Percentiles rank a stretch among this genome's conserved stretches.
phyloP scores from a whole-genome alignment of 768 basidiomycete species.

The Boletus huronensis region DNA sequence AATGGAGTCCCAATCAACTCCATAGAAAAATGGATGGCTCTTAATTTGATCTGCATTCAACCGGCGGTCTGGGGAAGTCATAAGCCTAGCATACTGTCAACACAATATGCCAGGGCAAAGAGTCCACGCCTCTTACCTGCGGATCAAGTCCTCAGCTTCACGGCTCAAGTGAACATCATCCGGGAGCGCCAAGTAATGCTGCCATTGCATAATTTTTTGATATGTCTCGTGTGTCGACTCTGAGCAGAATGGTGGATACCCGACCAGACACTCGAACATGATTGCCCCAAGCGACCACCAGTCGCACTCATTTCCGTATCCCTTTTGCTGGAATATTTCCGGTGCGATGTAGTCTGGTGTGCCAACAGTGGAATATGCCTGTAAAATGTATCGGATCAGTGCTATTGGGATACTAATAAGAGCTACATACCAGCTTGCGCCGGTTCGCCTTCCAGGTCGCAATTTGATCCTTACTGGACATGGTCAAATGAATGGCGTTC shows the following conservation, averaged over 20 bases:
- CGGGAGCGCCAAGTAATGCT: slow-evolving; percentile 79
- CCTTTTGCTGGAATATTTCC: slow-evolving; percentile 93
- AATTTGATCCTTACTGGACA: slow-evolving; percentile 89
- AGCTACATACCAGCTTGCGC: slow-evolving; percentile 76
- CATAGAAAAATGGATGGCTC: slow-evolving; percentile 89
- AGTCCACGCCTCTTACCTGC: slow-evolving; percentile 47
- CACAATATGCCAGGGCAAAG: not conserved
- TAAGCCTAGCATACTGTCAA: slow-evolving; percentile 48
- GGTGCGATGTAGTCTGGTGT: slow-evolving; percentile 97
- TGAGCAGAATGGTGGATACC: slow-evolving; percentile 95
- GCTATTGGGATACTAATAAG: not conserved
- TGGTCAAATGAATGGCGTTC: slow-evolving; percentile 94
- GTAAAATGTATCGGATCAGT: not conserved
- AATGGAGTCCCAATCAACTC: slow-evolving; percentile 90
- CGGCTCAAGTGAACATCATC: slow-evolving; percentile 91
- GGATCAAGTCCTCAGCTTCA: slow-evolving; percentile 88
- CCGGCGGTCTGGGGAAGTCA: slow-evolving; percentile 80
- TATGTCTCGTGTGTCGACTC: slow-evolving; percentile 98
- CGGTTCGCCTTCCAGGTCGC: slow-evolving; percentile 99
- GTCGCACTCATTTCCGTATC: slow-evolving; percentile 98
- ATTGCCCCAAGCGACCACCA: slow-evolving; percentile 99
- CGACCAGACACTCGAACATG: slow-evolving; percentile 97
- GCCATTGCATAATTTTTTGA: slow-evolving; percentile 97
- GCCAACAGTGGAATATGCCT: slow-evolving; percentile 98
- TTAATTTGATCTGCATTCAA: slow-evolving; percentile 85